Conservation (phyloP, 192 early-diverging fungal species). For the Coemansia sp. region DNA sequence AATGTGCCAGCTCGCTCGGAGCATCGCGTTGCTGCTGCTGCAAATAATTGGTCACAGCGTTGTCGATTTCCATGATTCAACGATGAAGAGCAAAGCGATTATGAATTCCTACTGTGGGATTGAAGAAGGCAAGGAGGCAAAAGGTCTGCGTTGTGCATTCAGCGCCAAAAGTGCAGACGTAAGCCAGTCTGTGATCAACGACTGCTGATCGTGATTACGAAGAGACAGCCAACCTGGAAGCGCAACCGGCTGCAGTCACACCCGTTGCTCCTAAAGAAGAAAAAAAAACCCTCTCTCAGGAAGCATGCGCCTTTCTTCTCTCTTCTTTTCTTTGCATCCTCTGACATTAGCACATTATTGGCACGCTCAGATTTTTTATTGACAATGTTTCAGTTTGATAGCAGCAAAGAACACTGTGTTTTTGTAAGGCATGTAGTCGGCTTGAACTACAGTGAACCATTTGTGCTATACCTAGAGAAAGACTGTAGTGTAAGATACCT, state of each 20-base stretch:
- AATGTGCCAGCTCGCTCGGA: conserved; percentile 68
- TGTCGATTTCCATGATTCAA: conserved; percentile 69
- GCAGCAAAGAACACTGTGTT: background rate
- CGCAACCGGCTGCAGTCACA: too few relatives aligned
- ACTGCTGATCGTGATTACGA: background rate
- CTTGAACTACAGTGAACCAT: background rate
- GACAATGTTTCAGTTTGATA: background rate
- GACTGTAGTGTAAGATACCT: background rate
- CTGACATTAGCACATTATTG: background rate
- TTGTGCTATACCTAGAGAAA: background rate
- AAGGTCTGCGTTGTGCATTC: background rate
- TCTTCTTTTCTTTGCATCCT: background rate
- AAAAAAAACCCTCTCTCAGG: background rate
- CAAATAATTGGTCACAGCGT: conserved; percentile 73
- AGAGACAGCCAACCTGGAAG: background rate
- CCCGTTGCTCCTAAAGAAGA: background rate
- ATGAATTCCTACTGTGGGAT: background rate
- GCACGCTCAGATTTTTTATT: background rate
- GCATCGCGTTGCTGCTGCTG: conserved; percentile 64
- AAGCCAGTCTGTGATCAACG: background rate
- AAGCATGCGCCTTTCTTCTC: background rate
- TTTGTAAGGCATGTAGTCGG: background rate
- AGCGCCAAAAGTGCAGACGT: background rate
- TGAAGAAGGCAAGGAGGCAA: background rate
- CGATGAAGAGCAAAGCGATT: background rate